Evolutionary conservation across 441 rosid species (phyloP), one percentile per base, ranked within the genome.

Genomic region (Kokia cookei): DNA sequence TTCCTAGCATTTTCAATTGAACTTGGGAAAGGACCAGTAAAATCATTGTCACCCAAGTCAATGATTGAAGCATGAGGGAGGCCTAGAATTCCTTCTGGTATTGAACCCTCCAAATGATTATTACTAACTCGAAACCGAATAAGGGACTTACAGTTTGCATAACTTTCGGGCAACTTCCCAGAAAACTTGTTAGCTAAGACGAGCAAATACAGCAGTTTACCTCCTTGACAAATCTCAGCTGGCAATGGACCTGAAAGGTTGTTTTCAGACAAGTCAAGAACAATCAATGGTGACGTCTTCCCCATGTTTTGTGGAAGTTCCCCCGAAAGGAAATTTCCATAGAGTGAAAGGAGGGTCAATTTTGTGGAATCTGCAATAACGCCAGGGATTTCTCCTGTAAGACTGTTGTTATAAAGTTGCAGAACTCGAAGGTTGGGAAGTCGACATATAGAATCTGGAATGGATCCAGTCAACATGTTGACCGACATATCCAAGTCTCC

Each of bases 351-450:
- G 2, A 90, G 79, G 69, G 81, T 64, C 84, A 95, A 73, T 60
- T 89, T 85, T 69, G 79, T 89, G 63, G 98, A 93, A 68, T 83
- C 76, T 65, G 81, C 95, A 72, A 95, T 79, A 35, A 69, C 83
- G 68, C 76, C 82, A 3, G 99, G 96, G 82, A 95, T 90, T 85
- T 86, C 90, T 69, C 99, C 98, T 0, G 88, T 73, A 55, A 95
- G 93, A 79, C 95, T 91, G 85, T 95, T 95, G 88, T 95, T 95
- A 90, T 95, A 95, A 69, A 91, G 74, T 82, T 95, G 98, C 78
- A 95, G 78, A 66, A 81, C 91, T 81, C 79, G 77, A 26, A 95
- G 98, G 76, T 87, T 88, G 0, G 98, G 98, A 72, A 95, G 96
- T 77, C 86, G 85, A 73, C 92, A 89, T 42, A 95, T 73, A 0